phyloP scores from a whole-genome alignment of 129 eudicot genomes.

The Glebionis coronaria region DNA sequence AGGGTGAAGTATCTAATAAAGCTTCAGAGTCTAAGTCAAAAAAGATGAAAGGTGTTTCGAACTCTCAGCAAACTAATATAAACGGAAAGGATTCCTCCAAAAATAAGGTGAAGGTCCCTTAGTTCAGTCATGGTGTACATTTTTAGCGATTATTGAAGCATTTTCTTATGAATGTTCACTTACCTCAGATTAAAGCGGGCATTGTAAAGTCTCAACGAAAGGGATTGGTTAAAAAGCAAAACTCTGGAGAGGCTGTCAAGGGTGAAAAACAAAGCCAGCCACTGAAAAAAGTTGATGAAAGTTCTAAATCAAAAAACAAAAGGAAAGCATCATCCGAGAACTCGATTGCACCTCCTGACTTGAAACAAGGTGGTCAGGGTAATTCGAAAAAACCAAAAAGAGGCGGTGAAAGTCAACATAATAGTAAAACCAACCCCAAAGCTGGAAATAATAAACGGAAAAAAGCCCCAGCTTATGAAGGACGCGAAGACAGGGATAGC shows the following conservation, averaged over 20 bases:
- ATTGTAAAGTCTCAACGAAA: constrained; percentile 24
- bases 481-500: no score
- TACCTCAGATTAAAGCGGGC: constrained; percentile 30
- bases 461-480: no score
- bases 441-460: no score
- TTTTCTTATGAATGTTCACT: neutral
- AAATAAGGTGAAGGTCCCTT: constrained; percentile 14
- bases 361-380: constrained; percentile 13
- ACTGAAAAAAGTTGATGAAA: no score
- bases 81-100: constrained; percentile 24
- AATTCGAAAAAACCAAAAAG: constrained; percentile 25
- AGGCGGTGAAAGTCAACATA: constrained; percentile 25
- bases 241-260: no score
- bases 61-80: constrained; percentile 23
- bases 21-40: constrained; percentile 13
- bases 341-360: neutral
- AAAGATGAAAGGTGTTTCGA: constrained; percentile 29
- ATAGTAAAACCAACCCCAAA: constrained; percentile 19
- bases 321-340: constrained; percentile 26
- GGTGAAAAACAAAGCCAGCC: no score
- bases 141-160: constrained; percentile 2
- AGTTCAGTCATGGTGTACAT: constrained; percentile 3
- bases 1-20: constrained; percentile 17
- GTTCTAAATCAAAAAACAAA: constrained; percentile 30
- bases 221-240: constrained; percentile 3